Evolutionary conservation across 129 eudicot species (phyloP).

Genomic region (Flaveria brownii): DNA sequence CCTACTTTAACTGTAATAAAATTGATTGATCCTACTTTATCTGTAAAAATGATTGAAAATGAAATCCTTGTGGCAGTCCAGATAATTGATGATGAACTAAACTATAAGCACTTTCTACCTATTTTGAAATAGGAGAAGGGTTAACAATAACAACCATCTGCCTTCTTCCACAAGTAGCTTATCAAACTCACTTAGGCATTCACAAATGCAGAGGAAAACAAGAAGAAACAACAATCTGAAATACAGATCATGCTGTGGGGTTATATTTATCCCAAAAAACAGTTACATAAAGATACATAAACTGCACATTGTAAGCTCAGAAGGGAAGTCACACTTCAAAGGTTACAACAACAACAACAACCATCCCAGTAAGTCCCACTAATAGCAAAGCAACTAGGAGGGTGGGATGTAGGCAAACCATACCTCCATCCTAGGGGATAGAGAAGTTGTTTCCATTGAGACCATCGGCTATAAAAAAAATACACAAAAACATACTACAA

Average conservation of each 20-base stretch:
- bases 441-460: too few relatives aligned
- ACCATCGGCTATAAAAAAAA: too few relatives aligned
- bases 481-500: too few relatives aligned
- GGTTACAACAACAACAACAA: neutral
- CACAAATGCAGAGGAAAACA: neutral
- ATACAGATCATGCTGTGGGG: neutral
- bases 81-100: neutral
- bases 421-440: too few relatives aligned
- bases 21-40: neutral
- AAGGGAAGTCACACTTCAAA: neutral
- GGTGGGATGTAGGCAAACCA: too few relatives aligned
- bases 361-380: too few relatives aligned
- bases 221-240: neutral
- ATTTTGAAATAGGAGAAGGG: neutral
- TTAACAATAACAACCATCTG: neutral
- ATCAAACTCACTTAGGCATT: neutral
- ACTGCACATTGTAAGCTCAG: constrained; percentile 1
- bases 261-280: neutral
- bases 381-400: too few relatives aligned
- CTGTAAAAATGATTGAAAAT: too few relatives aligned
- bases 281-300: neutral
- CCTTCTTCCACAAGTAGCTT: neutral
- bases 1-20: neutral
- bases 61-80: neutral
- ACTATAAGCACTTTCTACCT: neutral